Percentiles rank a stretch among this genome's conserved stretches.
These are phyloP conservation scores for Emergomyces orientalis DNA, from an alignment of 2,329 filamentous ascomycete genomes.

Conservation along the genomic window DNA sequence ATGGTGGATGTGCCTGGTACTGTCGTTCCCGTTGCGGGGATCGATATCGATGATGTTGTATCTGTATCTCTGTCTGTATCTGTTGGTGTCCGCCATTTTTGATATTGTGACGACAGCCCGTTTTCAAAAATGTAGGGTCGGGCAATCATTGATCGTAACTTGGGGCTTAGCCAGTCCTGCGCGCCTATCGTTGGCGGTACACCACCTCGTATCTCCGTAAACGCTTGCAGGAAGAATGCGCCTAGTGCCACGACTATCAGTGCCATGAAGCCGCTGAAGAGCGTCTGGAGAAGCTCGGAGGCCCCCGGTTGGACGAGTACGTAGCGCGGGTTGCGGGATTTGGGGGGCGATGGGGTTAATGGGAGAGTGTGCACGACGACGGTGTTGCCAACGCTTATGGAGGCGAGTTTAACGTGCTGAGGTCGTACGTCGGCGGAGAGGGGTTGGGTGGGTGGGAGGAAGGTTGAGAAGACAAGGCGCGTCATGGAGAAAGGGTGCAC, in stretches of 20 bases:
- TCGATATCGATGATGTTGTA: slow-evolving; percentile 9
- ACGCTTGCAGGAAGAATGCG: slow-evolving; percentile 52
- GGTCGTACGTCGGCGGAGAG: slow-evolving; percentile 41
- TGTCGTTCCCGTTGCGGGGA: background rate
- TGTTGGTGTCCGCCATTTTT: slow-evolving; percentile 13
- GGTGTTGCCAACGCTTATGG: slow-evolving; percentile 69
- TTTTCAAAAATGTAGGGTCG: slow-evolving; percentile 31
- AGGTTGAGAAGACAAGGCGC: slow-evolving; percentile 43
- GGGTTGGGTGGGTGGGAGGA: slow-evolving; percentile 43
- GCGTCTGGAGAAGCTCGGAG: slow-evolving; percentile 44
- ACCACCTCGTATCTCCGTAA: slow-evolving; percentile 53
- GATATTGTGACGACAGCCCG: slow-evolving; percentile 15
- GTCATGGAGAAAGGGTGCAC: slow-evolving; percentile 53
- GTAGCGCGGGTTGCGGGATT: slow-evolving; percentile 53
- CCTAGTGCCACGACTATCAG: slow-evolving; percentile 54
- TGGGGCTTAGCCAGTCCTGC: slow-evolving; percentile 46
- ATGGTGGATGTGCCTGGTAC: background rate
- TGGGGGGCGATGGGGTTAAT: slow-evolving; percentile 41
- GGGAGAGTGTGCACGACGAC: slow-evolving; percentile 72
- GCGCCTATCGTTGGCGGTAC: slow-evolving; percentile 49
- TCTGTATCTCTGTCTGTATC: slow-evolving; percentile 11
- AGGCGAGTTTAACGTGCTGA: slow-evolving; percentile 66
- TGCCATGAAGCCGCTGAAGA: slow-evolving; percentile 49
- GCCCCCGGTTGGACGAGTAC: slow-evolving; percentile 54
- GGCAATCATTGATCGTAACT: slow-evolving; percentile 36